phyloP scores from a whole-genome alignment of 2,329 filamentous ascomycete species.

The Didymella glomerata region DNA sequence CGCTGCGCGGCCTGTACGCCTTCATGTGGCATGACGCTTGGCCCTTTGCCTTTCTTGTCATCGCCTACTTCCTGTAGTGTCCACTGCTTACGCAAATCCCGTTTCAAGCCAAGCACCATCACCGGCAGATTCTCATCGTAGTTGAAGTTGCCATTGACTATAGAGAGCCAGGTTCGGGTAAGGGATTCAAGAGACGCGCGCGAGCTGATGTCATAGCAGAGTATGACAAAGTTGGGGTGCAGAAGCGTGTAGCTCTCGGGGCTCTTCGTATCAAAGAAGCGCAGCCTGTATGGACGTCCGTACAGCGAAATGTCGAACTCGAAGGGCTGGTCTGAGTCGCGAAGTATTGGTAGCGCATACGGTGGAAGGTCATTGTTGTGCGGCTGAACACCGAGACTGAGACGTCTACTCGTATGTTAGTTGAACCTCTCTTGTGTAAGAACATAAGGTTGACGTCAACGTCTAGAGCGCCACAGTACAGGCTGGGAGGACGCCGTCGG shows the following conservation, averaged over 20 bases:
- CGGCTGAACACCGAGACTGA: slow-evolving; percentile 44
- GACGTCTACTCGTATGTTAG: slow-evolving; percentile 31
- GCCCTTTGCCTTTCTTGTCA: slow-evolving; percentile 47
- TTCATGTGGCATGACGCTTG: slow-evolving; percentile 61
- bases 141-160: slow-evolving; percentile 62
- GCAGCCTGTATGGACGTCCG: slow-evolving; percentile 62
- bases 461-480: background rate
- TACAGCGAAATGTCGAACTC: slow-evolving; percentile 67
- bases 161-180: slow-evolving; percentile 54
- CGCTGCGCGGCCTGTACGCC: slow-evolving; percentile 62
- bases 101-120: slow-evolving; percentile 66
- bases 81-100: slow-evolving; percentile 62
- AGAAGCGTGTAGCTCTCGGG: slow-evolving; percentile 66
- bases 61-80: slow-evolving; percentile 48
- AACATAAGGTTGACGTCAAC: background rate
- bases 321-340: slow-evolving; percentile 66
- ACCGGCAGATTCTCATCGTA: slow-evolving; percentile 62
- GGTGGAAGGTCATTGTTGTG: slow-evolving; percentile 43
- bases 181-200: slow-evolving; percentile 60
- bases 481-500: background rate
- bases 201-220: slow-evolving; percentile 67
- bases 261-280: slow-evolving; percentile 65
- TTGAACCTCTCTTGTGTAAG: background rate
- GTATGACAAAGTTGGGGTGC: slow-evolving; percentile 62
- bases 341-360: slow-evolving; percentile 55